Conservation (phyloP, 257 asterid genomes). For the Scutellaria barbata region DNA sequence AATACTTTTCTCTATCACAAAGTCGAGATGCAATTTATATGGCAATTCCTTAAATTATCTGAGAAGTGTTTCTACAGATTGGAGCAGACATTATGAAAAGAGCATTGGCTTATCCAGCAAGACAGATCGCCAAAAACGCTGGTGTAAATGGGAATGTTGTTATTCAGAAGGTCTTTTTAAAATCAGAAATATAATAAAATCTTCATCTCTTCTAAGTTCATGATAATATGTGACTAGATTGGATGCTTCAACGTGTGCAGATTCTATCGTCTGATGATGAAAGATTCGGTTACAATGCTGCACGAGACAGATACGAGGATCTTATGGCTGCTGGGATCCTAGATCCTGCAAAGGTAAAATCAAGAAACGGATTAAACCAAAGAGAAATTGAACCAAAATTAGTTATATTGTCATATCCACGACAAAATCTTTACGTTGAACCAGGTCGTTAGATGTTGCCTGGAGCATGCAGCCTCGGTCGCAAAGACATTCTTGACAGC, state of each 20-base stretch:
- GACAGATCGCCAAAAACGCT: constrained; percentile 87
- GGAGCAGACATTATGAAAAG: constrained; percentile 82
- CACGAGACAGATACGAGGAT: constrained; percentile 73
- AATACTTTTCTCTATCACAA: background rate
- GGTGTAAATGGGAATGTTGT: constrained; percentile 74
- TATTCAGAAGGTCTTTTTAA: constrained; percentile 58
- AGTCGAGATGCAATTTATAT: background rate
- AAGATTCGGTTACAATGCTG: constrained; percentile 83
- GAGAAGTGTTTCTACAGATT: constrained; percentile 49
- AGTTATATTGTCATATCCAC: background rate
- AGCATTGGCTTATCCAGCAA: constrained; percentile 74
- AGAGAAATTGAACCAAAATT: background rate
- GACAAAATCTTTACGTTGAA: background rate
- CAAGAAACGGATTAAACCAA: background rate
- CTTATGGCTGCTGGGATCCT: constrained; percentile 79
- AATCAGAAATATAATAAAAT: background rate
- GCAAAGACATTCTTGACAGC: constrained; percentile 74
- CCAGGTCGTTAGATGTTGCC: constrained; percentile 88
- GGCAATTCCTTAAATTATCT: background rate
- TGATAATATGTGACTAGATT: background rate
- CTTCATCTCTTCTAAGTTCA: background rate
- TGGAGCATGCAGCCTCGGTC: constrained; percentile 81
- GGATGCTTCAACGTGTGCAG: constrained; percentile 46
- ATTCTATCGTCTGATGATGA: constrained; percentile 61
- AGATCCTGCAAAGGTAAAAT: constrained; percentile 80